Evolutionary conservation across 2,329 filamentous ascomycete species (phyloP).

Genomic region (Coniochaeta prunicola): DNA sequence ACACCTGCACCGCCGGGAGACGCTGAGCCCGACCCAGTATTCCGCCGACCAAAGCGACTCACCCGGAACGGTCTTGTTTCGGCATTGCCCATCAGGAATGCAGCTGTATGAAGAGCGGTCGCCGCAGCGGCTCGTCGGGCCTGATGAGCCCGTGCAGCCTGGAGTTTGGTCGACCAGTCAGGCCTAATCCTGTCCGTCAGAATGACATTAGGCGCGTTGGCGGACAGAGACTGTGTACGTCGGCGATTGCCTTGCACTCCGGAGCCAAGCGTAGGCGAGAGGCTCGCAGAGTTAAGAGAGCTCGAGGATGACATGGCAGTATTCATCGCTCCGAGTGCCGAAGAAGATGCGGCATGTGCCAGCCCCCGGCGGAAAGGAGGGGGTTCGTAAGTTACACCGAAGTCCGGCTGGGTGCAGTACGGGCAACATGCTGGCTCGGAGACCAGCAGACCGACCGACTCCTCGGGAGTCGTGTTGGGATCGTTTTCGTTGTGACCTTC

Average conservation of each 20-base stretch:
- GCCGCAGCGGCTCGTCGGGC: constrained; percentile 84
- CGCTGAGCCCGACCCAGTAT: constrained; percentile 29
- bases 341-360: constrained; percentile 51
- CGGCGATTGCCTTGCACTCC: constrained; percentile 24
- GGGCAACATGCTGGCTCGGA: constrained; percentile 90
- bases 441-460: constrained; percentile 60
- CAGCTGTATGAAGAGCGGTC: constrained; percentile 88
- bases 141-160: constrained; percentile 76
- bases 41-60: constrained; percentile 51
- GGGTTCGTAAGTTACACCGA: constrained; percentile 89
- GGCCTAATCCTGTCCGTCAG: constrained; percentile 89
- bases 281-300: constrained; percentile 57
- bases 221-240: constrained; percentile 59
- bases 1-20: constrained; percentile 17
- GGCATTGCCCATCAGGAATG: constrained; percentile 72
- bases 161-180: constrained; percentile 88
- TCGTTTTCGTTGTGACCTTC: constrained; percentile 57
- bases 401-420: constrained; percentile 91
- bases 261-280: constrained; percentile 27
- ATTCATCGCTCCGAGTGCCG: constrained; percentile 39
- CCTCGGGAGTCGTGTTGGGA: constrained; percentile 34
- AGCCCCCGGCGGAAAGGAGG: constrained; percentile 85
- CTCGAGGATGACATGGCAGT: constrained; percentile 83
- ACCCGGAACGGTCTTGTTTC: constrained; percentile 45
- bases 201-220: constrained; percentile 76